phyloP scores from a whole-genome alignment of 164 flowering plant genomes.

The Liquidambar formosana region DNA sequence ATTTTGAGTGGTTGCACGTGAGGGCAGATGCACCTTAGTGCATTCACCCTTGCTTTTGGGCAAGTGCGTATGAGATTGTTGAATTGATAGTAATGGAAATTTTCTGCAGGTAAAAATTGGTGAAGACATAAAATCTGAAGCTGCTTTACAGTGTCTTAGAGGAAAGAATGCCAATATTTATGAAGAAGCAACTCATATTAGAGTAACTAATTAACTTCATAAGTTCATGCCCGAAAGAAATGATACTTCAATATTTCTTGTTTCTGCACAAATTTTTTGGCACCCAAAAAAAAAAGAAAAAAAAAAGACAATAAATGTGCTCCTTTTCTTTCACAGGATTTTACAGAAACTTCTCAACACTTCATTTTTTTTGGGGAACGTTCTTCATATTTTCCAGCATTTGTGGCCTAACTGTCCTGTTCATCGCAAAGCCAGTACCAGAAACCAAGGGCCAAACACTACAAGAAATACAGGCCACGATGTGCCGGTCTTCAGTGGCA shows the following conservation, averaged over 20 bases:
- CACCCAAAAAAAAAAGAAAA: too few species aligned
- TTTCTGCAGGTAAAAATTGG: slow-evolving; percentile 32
- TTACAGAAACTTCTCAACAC: slow-evolving; percentile 30
- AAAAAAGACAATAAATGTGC: background rate
- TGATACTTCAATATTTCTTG: too few species aligned
- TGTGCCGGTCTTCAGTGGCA: slow-evolving; percentile 26
- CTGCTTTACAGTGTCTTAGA: slow-evolving; percentile 29
- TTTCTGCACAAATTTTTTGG: background rate
- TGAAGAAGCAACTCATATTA: slow-evolving; percentile 31
- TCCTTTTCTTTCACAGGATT: slow-evolving; percentile 25
- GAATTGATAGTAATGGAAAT: background rate
- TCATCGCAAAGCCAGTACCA: slow-evolving; percentile 37
- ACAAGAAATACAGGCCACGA: slow-evolving; percentile 36
- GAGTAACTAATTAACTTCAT: slow-evolving; percentile 13
- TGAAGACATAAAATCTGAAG: slow-evolving; percentile 18
- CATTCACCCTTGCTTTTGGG: too few species aligned
- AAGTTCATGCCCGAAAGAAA: background rate
- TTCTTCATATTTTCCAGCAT: slow-evolving; percentile 37
- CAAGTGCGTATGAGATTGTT: background rate
- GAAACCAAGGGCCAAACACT: slow-evolving; percentile 42
- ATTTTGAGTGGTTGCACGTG: too few species aligned
- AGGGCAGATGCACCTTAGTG: too few species aligned
- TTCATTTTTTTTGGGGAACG: slow-evolving; percentile 22
- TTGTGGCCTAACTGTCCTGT: slow-evolving; percentile 30
- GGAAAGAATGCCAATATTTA: slow-evolving; percentile 29